These are phyloP conservation scores for Fagopyrum tataricum DNA, from an alignment of 148 eudicot genomes.

Conservation along the genomic window DNA sequence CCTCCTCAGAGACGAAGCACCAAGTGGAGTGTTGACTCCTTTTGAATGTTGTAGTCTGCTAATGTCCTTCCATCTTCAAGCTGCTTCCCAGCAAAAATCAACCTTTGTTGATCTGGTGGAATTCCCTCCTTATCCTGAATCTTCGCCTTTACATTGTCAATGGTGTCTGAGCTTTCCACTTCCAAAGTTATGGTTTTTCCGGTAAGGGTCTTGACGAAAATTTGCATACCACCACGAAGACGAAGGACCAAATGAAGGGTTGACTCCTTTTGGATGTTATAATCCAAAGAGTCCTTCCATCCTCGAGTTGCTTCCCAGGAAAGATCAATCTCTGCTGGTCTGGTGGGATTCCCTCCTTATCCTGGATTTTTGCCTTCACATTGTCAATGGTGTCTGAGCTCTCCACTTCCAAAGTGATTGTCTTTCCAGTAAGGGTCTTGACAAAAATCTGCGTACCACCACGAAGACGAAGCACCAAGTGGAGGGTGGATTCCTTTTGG, in stretches of 20 bases:
- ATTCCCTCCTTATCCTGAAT: no score
- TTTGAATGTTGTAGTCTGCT: background rate
- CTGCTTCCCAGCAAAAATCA: background rate
- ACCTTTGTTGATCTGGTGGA: no score
- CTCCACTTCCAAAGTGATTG: no score
- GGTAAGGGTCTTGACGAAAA: no score
- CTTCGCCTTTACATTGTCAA: no score
- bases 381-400: no score
- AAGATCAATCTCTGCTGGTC: background rate
- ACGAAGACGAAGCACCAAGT: background rate
- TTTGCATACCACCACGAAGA: background rate
- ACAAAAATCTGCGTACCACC: no score
- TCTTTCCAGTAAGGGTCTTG: no score
- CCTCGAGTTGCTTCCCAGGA: background rate
- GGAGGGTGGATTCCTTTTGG: background rate
- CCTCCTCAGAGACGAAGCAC: background rate
- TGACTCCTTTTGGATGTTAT: constrained; percentile 1
- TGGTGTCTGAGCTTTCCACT: no score
- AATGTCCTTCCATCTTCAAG: background rate
- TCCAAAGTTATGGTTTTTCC: no score
- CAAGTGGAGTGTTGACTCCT: background rate
- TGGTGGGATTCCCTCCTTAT: no score
- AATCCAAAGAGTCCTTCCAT: background rate
- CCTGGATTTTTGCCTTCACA: no score
- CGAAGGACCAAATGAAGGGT: background rate